A percentile compares a stretch with the other conserved stretches of the same genome.
These are phyloP conservation scores for Aleurites moluccanus DNA, from an alignment of 441 rosid species.

Conservation along the genomic window DNA sequence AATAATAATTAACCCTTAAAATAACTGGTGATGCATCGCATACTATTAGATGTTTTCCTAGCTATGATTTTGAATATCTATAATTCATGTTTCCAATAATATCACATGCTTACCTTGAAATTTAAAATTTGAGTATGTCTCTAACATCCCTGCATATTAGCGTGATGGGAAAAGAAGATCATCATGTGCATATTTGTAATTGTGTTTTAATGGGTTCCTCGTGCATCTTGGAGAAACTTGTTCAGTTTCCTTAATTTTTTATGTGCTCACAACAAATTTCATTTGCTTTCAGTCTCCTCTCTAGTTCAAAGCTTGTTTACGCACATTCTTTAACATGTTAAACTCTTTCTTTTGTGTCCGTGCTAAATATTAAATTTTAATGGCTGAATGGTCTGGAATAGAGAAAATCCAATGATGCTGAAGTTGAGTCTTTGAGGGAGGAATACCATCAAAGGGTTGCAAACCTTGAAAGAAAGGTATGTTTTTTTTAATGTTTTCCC, in stretches of 20 bases:
- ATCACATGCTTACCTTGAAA: neutral
- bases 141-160: neutral
- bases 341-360: neutral
- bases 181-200: neutral
- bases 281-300: neutral
- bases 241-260: neutral
- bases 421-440: slow-evolving; percentile 93
- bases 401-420: slow-evolving; percentile 91
- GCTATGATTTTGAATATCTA: neutral
- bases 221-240: neutral
- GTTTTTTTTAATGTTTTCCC: slow-evolving; percentile 6
- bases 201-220: neutral
- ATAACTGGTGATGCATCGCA: neutral
- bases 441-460: slow-evolving; percentile 98
- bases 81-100: neutral
- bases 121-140: neutral
- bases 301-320: slow-evolving; percentile 1
- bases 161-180: neutral
- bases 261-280: neutral
- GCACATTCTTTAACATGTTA: neutral
- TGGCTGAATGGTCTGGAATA: slow-evolving; percentile 41
- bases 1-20: no score
- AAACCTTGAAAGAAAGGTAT: slow-evolving; percentile 92
- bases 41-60: neutral
- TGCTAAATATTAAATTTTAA: slow-evolving; percentile 22